Conservation (phyloP, 352 stramenopile genomes). For the Albugo laibachii region DNA sequence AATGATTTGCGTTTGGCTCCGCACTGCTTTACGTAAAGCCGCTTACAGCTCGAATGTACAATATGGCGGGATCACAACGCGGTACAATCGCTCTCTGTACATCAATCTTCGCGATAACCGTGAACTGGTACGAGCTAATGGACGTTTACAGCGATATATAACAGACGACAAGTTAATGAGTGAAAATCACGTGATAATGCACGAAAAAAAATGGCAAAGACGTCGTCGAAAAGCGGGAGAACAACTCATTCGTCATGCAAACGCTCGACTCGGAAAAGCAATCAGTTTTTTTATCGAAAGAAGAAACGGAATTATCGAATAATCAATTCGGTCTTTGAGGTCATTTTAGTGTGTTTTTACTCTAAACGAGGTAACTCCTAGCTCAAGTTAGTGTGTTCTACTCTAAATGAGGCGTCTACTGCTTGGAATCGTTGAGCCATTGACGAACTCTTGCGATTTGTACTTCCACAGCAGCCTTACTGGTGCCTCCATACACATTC, state of each 20-base stretch:
- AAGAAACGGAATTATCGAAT: conserved; percentile 24
- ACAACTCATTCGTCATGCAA: conserved; percentile 57
- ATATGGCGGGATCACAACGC: no score
- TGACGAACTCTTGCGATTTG: conserved; percentile 60
- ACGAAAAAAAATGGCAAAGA: conserved; percentile 72
- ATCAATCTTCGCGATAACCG: no score
- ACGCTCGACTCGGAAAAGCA: conserved; percentile 63
- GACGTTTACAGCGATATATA: no score
- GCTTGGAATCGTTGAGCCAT: conserved; percentile 20
- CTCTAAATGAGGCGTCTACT: neutral
- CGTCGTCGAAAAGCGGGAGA: conserved; percentile 66
- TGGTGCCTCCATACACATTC: conserved; percentile 74
- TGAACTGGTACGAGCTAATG: no score
- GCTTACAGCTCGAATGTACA: no score
- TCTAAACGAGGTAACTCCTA: neutral
- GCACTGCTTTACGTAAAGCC: no score
- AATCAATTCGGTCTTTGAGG: conserved; percentile 15
- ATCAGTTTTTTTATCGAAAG: conserved; percentile 68
- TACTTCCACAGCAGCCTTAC: conserved; percentile 50
- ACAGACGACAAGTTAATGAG: no score
- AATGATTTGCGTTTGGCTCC: no score
- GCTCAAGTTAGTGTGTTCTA: no score
- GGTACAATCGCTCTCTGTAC: no score
- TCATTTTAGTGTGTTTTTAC: conserved; percentile 1
- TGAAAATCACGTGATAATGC: conserved; percentile 1